phyloP scores from a whole-genome alignment of 2,329 filamentous ascomycete species.

The Allantophomopsis cytisporea region DNA sequence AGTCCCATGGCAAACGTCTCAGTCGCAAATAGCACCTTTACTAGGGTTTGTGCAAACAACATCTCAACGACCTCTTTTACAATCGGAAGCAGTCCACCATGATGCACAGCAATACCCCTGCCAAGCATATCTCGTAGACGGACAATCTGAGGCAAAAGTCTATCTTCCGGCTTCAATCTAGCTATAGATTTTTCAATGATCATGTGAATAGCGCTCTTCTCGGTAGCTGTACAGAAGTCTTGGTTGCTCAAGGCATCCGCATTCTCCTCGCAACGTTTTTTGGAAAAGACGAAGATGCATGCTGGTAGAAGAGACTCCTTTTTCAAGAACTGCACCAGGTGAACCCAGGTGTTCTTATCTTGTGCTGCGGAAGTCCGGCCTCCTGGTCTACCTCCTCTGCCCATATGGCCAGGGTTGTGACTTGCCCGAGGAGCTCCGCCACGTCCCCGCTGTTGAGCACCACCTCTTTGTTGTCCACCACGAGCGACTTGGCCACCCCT shows the following conservation, averaged over 20 bases:
- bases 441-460: constrained; percentile 32
- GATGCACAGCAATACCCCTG: constrained; percentile 88
- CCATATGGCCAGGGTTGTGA: constrained; percentile 71
- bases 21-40: constrained; percentile 94
- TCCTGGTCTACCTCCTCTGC: constrained; percentile 70
- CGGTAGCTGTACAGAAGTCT: constrained; percentile 82
- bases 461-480: constrained; percentile 40
- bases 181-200: constrained; percentile 92
- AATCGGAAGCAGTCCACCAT: constrained; percentile 86
- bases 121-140: constrained; percentile 73
- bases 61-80: constrained; percentile 98
- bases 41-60: constrained; percentile 83
- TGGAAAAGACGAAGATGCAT: constrained; percentile 98
- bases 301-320: constrained; percentile 80
- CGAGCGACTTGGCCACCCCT: constrained; percentile 38
- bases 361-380: constrained; percentile 83
- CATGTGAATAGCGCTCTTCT: constrained; percentile 97
- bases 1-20: constrained; percentile 98
- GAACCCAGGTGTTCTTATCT: constrained; percentile 93
- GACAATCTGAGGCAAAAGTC: constrained; percentile 81
- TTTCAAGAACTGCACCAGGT: constrained; percentile 80
- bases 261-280: constrained; percentile 94
- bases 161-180: constrained; percentile 79
- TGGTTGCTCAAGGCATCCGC: constrained; percentile 90
- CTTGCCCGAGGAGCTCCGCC: constrained; percentile 30